phyloP scores from a whole-genome alignment of 352 stramenopile species.

The Salisapilia sapeloensis region DNA sequence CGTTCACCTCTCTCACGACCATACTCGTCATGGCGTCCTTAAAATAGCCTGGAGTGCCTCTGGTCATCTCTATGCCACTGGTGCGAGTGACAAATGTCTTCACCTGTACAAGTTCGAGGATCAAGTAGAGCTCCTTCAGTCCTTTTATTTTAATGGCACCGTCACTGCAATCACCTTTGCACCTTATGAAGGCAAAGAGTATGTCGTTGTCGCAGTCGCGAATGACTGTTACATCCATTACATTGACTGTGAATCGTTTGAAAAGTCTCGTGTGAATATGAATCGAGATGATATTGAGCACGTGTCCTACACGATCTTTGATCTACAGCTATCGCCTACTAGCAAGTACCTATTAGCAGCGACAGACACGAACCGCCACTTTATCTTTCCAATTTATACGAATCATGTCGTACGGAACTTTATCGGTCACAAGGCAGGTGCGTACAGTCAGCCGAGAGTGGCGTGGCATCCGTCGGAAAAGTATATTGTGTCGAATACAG shows the following conservation, averaged over 20 bases:
- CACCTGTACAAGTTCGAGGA: slow-evolving; percentile 37
- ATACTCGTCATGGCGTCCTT: slow-evolving; percentile 51
- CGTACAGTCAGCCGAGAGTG: slow-evolving; percentile 62
- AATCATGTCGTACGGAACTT: slow-evolving; percentile 56
- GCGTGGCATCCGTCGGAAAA: slow-evolving; percentile 69
- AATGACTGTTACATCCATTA: slow-evolving; percentile 80
- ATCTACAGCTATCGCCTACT: slow-evolving; percentile 48
- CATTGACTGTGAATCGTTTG: slow-evolving; percentile 54
- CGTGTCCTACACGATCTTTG: slow-evolving; percentile 79
- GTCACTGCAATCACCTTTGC: slow-evolving; percentile 50
- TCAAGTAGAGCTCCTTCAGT: slow-evolving; percentile 43
- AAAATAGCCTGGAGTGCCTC: slow-evolving; percentile 36
- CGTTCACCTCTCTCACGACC: slow-evolving; percentile 40
- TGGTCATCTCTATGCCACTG: slow-evolving; percentile 47
- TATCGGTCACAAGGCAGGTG: slow-evolving; percentile 69
- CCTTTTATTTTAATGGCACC: slow-evolving; percentile 76
- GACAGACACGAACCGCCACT: slow-evolving; percentile 61
- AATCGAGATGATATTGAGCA: slow-evolving; percentile 75
- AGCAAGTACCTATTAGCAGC: slow-evolving; percentile 65
- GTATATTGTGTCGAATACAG: slow-evolving; percentile 72
- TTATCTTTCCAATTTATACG: slow-evolving; percentile 18
- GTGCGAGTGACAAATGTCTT: slow-evolving; percentile 54
- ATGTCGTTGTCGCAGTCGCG: slow-evolving; percentile 44
- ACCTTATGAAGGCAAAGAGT: slow-evolving; percentile 14
- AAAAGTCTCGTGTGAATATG: slow-evolving; percentile 75